phyloP scores from a whole-genome alignment of 768 basidiomycete species.

The Suillus bovinus region DNA sequence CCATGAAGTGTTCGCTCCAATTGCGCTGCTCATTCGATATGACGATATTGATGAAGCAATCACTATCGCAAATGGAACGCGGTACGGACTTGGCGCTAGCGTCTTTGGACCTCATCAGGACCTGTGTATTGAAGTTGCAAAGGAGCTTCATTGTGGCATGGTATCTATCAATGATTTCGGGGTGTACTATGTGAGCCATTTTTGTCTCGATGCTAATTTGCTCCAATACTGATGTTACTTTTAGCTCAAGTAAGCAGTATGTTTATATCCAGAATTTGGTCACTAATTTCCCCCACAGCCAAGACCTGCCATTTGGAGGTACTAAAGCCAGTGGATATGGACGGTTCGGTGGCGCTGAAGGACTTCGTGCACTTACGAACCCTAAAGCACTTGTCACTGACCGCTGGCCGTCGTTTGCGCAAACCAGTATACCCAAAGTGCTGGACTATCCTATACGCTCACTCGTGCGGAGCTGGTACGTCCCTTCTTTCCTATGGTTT shows the following conservation, averaged over 20 bases:
- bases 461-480: slow-evolving; percentile 72
- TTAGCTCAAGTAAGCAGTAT: slow-evolving; percentile 63
- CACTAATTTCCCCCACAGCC: slow-evolving; percentile 41
- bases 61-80: slow-evolving; percentile 83
- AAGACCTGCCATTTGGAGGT: slow-evolving; percentile 96
- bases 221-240: slow-evolving; percentile 15
- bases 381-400: slow-evolving; percentile 87
- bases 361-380: slow-evolving; percentile 84
- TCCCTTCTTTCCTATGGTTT: slow-evolving; percentile 9
- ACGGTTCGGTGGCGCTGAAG: slow-evolving; percentile 94
- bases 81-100: slow-evolving; percentile 90
- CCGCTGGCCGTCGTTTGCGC: slow-evolving; percentile 78
- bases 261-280: slow-evolving; percentile 15
- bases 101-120: slow-evolving; percentile 89
- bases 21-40: slow-evolving; percentile 86
- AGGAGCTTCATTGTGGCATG: slow-evolving; percentile 90
- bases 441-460: slow-evolving; percentile 87
- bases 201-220: background rate
- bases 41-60: slow-evolving; percentile 84
- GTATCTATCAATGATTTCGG: slow-evolving; percentile 96
- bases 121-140: slow-evolving; percentile 78
- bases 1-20: slow-evolving; percentile 82
- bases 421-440: slow-evolving; percentile 83
- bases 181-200: slow-evolving; percentile 70
- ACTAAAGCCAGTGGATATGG: slow-evolving; percentile 91